Conservation (phyloP, 495 filamentous ascomycete genomes). For the Ramalina intermedia region DNA sequence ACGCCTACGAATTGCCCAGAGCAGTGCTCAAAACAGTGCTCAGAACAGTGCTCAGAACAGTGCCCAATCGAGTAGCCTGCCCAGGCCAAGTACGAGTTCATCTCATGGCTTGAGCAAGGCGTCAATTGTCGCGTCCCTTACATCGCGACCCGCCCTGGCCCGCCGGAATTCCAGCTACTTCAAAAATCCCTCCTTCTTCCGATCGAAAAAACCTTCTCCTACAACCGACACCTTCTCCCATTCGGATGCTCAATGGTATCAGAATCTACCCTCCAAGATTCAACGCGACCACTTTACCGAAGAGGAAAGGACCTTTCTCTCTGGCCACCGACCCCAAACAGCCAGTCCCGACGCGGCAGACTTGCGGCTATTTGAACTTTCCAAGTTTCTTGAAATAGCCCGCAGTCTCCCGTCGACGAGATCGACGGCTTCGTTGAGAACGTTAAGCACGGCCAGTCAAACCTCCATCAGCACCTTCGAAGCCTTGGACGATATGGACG, state of each 20-base stretch:
- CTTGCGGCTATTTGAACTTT: slow-evolving; percentile 44
- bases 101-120: slow-evolving; percentile 12
- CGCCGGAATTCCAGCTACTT: slow-evolving; percentile 24
- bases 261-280: slow-evolving; percentile 56
- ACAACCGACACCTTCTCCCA: slow-evolving; percentile 26
- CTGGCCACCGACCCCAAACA: slow-evolving; percentile 35
- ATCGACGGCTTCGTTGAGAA: slow-evolving; percentile 11
- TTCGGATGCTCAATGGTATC: slow-evolving; percentile 58
- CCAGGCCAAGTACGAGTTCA: slow-evolving; percentile 8
- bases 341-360: slow-evolving; percentile 58
- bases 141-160: slow-evolving; percentile 26
- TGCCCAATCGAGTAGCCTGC: slow-evolving; percentile 5
- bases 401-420: slow-evolving; percentile 17
- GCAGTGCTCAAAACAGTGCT: slow-evolving; percentile 7
- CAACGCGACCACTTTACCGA: slow-evolving; percentile 53
- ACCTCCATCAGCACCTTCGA: slow-evolving; percentile 21
- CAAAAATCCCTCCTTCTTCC: slow-evolving; percentile 18
- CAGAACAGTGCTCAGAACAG: slow-evolving; percentile 29
- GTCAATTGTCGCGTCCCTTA: slow-evolving; percentile 19
- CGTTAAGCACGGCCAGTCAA: slow-evolving; percentile 1
- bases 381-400: slow-evolving; percentile 13
- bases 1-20: slow-evolving; percentile 46
- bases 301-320: slow-evolving; percentile 56
- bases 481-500: slow-evolving; percentile 30
- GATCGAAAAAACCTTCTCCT: slow-evolving; percentile 26